These are phyloP conservation scores for Leccinum ponderosum DNA, from an alignment of 1,284 basidiomycete species.

Conservation along the genomic window DNA sequence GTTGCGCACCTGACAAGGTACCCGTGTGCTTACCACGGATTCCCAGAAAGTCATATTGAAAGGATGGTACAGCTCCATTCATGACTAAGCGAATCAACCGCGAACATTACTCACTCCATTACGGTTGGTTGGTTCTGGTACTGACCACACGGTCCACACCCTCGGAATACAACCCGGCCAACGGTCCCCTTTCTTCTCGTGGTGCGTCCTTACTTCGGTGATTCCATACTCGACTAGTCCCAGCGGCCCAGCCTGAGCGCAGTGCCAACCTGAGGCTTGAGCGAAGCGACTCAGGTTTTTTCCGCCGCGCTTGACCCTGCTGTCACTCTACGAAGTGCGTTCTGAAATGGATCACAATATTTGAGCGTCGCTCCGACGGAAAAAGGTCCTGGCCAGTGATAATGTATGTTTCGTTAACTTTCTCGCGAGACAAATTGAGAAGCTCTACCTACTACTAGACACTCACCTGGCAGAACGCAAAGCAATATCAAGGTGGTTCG, in stretches of 20 bases:
- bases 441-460: not conserved
- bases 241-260: not conserved
- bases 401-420: conserved; percentile 9
- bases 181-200: not conserved
- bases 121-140: not conserved
- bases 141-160: not conserved
- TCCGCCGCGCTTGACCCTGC: not conserved
- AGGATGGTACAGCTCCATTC: not conserved
- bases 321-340: not conserved
- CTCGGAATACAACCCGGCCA: not conserved
- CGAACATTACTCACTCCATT: not conserved
- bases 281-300: not conserved
- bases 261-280: not conserved
- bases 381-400: not conserved
- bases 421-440: conserved; percentile 2
- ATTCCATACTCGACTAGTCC: conserved; percentile 14
- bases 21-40: not conserved
- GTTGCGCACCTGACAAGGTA: conserved; percentile 1
- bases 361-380: not conserved
- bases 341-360: conserved; percentile 11
- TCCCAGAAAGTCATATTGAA: conserved; percentile 22
- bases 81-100: conserved; percentile 24
- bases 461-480: not conserved
- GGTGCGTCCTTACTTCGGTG: not conserved
- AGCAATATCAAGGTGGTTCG: not conserved